phyloP scores from a whole-genome alignment of 306 rosid species.

The Acmispon strigosus region DNA sequence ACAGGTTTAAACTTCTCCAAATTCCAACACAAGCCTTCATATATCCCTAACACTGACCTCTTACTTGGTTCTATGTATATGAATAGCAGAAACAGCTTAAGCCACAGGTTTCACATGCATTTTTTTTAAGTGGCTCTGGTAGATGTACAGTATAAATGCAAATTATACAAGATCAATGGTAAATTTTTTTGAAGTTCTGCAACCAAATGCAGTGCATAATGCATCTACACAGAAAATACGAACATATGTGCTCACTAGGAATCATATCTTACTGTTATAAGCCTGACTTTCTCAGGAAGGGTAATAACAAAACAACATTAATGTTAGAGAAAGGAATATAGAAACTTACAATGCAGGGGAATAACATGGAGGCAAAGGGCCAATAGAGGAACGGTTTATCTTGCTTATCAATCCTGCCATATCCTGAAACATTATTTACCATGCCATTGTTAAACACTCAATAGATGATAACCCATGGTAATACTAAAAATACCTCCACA shows the following conservation, averaged over 20 bases:
- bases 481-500: not conserved
- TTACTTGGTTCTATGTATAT: slow-evolving; percentile 1
- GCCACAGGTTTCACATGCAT: not conserved
- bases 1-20: not conserved
- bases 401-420: slow-evolving; percentile 99
- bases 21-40: not conserved
- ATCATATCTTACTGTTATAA: not conserved
- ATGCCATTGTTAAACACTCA: slow-evolving; percentile 14
- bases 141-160: not conserved
- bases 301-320: slow-evolving; percentile 7
- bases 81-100: not conserved
- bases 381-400: slow-evolving; percentile 93
- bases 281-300: not conserved
- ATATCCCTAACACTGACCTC: not conserved
- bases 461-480: not conserved
- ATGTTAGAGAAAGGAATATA: slow-evolving; percentile 9
- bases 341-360: slow-evolving; percentile 84
- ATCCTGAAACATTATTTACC: slow-evolving; percentile 57
- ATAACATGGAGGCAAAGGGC: slow-evolving; percentile 92
- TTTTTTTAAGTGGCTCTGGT: not conserved
- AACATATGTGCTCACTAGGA: not conserved
- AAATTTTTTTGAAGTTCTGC: not conserved
- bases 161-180: not conserved
- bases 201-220: not conserved
- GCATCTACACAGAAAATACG: not conserved